Conservation (phyloP, 2,329 filamentous ascomycete genomes). For the Scedosporium apiospermum region DNA sequence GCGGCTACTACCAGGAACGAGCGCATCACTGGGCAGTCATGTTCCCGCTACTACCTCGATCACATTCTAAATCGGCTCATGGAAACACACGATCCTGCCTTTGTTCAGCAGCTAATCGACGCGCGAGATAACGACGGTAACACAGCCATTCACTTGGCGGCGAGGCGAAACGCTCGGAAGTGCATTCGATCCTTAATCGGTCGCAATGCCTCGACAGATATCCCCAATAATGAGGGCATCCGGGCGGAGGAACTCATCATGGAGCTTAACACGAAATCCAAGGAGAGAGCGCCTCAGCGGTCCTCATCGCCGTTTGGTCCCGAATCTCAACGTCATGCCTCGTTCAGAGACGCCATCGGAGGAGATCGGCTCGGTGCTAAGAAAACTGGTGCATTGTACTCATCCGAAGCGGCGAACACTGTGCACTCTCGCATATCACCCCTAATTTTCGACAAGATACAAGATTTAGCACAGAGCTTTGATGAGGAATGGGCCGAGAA, state of each 20-base stretch:
- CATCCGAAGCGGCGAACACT: conserved; percentile 57
- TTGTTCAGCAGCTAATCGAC: conserved; percentile 72
- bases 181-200: conserved; percentile 73
- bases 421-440: conserved; percentile 61
- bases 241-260: conserved; percentile 80
- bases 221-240: conserved; percentile 72
- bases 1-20: conserved; percentile 81
- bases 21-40: conserved; percentile 72
- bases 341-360: conserved; percentile 36
- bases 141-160: conserved; percentile 67
- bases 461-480: conserved; percentile 59
- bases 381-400: conserved; percentile 34
- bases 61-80: conserved; percentile 79
- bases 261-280: conserved; percentile 58
- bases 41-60: conserved; percentile 88
- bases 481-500: conserved; percentile 70
- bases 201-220: conserved; percentile 73
- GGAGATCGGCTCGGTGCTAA: conserved; percentile 15
- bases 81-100: conserved; percentile 64
- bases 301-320: conserved; percentile 66
- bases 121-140: conserved; percentile 80
- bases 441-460: conserved; percentile 62
- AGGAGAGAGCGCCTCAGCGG: conserved; percentile 57
- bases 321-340: conserved; percentile 47
- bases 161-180: conserved; percentile 79